A percentile compares a stretch with the other conserved stretches of the same genome.
These are phyloP conservation scores for Flaveria ramosissima DNA, from an alignment of 129 eudicot species.

Conservation along the genomic window DNA sequence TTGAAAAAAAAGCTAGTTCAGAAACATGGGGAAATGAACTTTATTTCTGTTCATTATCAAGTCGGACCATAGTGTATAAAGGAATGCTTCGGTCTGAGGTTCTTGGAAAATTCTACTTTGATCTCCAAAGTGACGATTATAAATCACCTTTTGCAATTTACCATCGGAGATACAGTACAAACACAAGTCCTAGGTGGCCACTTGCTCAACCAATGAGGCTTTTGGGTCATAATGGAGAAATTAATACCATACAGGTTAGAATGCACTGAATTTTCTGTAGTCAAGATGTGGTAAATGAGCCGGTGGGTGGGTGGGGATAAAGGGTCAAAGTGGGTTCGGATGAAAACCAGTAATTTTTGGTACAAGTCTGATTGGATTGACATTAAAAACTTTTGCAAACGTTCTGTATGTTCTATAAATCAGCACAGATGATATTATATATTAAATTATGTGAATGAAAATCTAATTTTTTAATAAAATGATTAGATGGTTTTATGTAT, in stretches of 20 bases:
- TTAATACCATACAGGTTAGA: conserved; percentile 94
- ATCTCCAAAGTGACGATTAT: conserved; percentile 75
- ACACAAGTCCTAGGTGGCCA: conserved; percentile 99
- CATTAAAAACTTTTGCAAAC: neutral
- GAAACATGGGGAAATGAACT: conserved; percentile 90
- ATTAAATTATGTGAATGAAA: neutral
- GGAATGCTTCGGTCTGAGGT: conserved; percentile 98
- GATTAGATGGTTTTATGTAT: neutral
- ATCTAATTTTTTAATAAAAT: neutral
- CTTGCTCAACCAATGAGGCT: conserved; percentile 99
- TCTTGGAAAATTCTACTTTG: conserved; percentile 85
- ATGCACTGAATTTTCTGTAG: conserved; percentile 11
- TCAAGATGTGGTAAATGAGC: conserved; percentile 14
- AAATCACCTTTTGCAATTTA: conserved; percentile 89
- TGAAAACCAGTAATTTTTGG: neutral
- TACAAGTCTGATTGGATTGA: neutral
- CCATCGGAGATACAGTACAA: conserved; percentile 95
- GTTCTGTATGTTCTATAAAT: neutral
- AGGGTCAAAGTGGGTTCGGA: neutral
- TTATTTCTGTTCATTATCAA: conserved; percentile 93
- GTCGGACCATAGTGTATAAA: conserved; percentile 90
- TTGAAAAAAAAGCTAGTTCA: conserved; percentile 69
- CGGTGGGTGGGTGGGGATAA: neutral
- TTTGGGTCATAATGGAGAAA: conserved; percentile 99
- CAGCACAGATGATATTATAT: neutral